Percentiles rank a stretch among this genome's conserved stretches.
phyloP scores from a whole-genome alignment of 352 stramenopile species.

The Pythium phragmitis region DNA sequence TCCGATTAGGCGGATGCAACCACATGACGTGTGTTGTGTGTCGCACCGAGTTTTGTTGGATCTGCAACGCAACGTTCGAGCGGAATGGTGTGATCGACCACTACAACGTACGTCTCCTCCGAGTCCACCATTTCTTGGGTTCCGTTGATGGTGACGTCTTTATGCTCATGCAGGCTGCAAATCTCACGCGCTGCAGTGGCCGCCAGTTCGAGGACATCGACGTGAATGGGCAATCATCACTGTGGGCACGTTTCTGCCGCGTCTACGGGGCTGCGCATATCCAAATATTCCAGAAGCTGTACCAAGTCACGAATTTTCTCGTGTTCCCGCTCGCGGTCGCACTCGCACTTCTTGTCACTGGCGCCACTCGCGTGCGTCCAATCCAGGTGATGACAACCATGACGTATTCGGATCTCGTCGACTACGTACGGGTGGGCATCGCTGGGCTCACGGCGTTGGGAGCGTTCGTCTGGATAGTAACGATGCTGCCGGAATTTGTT shows the following conservation, averaged over 20 bases:
- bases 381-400: background rate
- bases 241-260: background rate
- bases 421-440: background rate
- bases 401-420: background rate
- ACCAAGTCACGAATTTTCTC: background rate
- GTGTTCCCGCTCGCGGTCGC: background rate
- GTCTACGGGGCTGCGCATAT: background rate
- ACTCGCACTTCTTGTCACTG: background rate
- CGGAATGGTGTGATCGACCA: background rate
- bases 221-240: background rate
- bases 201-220: constrained; percentile 5
- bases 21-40: too few species aligned
- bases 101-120: background rate
- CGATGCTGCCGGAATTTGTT: background rate
- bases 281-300: background rate
- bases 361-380: background rate
- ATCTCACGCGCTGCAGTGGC: background rate
- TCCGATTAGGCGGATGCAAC: too few species aligned
- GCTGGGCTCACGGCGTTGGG: background rate
- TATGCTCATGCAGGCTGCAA: background rate
- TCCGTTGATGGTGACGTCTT: background rate
- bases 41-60: too few species aligned
- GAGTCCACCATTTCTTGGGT: too few species aligned
- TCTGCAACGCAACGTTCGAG: too few species aligned
- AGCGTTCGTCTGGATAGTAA: background rate